phyloP scores from a whole-genome alignment of 305 asterid genomes.

The Andrographis paniculata region DNA sequence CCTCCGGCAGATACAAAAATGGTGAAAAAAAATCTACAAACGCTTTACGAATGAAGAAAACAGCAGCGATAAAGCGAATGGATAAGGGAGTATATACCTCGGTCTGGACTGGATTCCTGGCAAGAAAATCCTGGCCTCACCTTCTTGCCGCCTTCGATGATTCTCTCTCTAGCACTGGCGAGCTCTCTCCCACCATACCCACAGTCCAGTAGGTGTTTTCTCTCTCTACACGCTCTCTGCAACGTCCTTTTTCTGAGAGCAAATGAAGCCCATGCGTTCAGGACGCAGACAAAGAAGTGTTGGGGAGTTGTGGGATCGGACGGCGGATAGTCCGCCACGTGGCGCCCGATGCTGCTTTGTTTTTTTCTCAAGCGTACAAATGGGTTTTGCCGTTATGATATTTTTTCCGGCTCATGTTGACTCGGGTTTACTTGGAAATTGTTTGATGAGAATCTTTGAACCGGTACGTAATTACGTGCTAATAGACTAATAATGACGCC shows the following conservation, averaged over 20 bases:
- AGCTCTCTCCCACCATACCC: slow-evolving; percentile 13
- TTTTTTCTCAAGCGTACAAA: not conserved
- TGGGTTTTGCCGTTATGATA: too few species aligned
- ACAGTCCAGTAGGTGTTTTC: slow-evolving; percentile 2
- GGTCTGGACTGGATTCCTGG: slow-evolving; percentile 18
- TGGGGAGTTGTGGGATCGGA: slow-evolving; percentile 12
- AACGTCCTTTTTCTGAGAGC: slow-evolving; percentile 31
- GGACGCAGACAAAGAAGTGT: slow-evolving; percentile 20
- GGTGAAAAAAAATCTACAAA: slow-evolving; percentile 22
- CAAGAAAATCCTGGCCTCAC: slow-evolving; percentile 44
- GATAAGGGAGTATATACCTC: slow-evolving; percentile 35
- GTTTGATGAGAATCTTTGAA: too few species aligned
- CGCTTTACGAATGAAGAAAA: not conserved
- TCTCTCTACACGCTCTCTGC: slow-evolving; percentile 24
- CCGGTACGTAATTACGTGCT: too few species aligned
- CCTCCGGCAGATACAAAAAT: slow-evolving; percentile 10
- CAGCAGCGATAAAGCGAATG: slow-evolving; percentile 26
- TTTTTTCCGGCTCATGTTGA: too few species aligned
- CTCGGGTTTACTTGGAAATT: too few species aligned
- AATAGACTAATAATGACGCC: too few species aligned
- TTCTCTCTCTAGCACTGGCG: slow-evolving; percentile 17
- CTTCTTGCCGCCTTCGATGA: slow-evolving; percentile 27
- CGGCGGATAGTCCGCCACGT: slow-evolving; percentile 29
- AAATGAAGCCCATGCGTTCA: slow-evolving; percentile 26
- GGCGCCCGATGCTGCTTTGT: slow-evolving; percentile 10